Base-by-base conservation (phyloP, 2,329 filamentous ascomycete genomes). In the Fusarium fujikuroi region DNA sequence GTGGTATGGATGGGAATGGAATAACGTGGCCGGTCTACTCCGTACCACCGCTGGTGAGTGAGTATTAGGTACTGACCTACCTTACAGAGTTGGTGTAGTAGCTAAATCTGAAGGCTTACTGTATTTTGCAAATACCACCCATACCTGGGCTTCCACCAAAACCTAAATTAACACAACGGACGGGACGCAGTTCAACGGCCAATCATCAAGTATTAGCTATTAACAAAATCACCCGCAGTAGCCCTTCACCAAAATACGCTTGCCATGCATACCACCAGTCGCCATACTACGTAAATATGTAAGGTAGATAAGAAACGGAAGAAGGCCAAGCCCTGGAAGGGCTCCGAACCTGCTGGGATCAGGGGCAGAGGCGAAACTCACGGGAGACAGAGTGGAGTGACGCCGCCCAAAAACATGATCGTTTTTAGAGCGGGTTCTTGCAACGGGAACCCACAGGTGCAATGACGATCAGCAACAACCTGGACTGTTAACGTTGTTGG, bases 311-410 rank as follows among this genome's bases (percentile, higher is more conserved):
- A 63, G 68, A 50, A 61, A 70, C 63, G 53, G 44, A 65, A 70
- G 49, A 40, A 69, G 44, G 37, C 65, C 65, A 57, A 61, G 52
- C 58, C 65, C 56, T 63, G 63, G 58, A 53, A 60, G 49, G 40
- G 43, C 58, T 40, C 59, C 52, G 58, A 49, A 32, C 28, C 28
- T 59, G 30, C 71, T 44, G 52, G 71, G 71, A 57, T 74, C 71
- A 74, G 60, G 71, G 71, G 60, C 67, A 73, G 59, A 72, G 59
- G 52, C 67, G 71, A 74, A 70, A 71, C 63, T 63, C 49, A 40
- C 47, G 59, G 36, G 52, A 70, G 63, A 46, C 61, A 56, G 47
- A 56, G 60, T 60, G 52, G 65, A 60, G 71, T 54, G 58, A 52
- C 40, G 70, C 57, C 52, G 54, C 40, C 49, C 30, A 58, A 53